Base-by-base conservation (phyloP, 768 basidiomycete genomes). In the Dacryopinax spathularia region DNA sequence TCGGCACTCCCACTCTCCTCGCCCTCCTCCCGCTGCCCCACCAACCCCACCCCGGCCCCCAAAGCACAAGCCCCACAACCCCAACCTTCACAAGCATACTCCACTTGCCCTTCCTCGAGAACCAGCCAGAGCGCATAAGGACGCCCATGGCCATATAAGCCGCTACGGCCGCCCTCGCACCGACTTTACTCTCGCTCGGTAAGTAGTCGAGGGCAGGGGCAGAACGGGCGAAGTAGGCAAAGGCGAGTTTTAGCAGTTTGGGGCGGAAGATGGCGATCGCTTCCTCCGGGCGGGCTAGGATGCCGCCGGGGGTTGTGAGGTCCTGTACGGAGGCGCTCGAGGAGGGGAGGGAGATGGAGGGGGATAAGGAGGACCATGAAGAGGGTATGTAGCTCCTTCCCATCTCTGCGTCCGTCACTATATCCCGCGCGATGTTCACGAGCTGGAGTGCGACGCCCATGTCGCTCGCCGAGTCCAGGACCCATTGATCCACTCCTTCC, bases 371-470 rank as follows among this genome's bases (percentile, higher is more conserved):
- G 37, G 60, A 60, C 62, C 65, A 67, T 4, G 43, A 34, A 20
- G 63, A 43, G 29, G 66, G 66, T 2, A 67, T 29, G 60, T 67
- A 67, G 12, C 29, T 34, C 34, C 66, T 34, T 12, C 65, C 64
- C n/a, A 63, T 37, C 15, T 20, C 6, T 1, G 65, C 66, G 48
- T 67, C 66, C 12, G 27, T 62, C 15, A 39, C 39, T 18, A 67
- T n/a, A 34, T 67, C 66, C 18, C 66, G 44, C 5, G 66, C 66
- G 39, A 67, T 61, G 62, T 67, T 67, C 33, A 67, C 64, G 39
- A 67, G 63, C 56, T 67, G 66, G 16, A 67, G 63, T 5, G 66
- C 65, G 33, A 63, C 36, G 15, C 66, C 66, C 66, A 67, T 67
- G 35, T 67, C 33, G 33, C 60, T 44, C 9, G 61, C 44, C 9